Conservation (phyloP, 164 flowering plant species). For the Magnolia sinica region DNA sequence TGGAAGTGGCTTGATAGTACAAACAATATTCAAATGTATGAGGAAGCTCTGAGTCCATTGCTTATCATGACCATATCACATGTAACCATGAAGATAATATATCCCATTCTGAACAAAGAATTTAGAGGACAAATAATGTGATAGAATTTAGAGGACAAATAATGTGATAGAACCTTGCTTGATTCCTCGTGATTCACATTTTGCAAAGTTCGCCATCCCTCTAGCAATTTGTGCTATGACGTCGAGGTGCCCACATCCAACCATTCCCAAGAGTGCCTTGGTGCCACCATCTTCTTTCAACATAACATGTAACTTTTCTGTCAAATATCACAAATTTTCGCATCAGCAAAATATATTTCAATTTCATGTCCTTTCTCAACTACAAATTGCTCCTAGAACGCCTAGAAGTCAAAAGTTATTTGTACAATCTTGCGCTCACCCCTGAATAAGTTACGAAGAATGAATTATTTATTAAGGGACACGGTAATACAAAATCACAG, state of each 20-base stretch:
- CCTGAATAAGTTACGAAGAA: neutral
- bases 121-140: neutral
- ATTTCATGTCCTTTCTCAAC: neutral
- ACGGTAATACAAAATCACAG: too few relatives aligned
- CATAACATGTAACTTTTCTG: slow-evolving; percentile 63
- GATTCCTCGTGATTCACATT: slow-evolving; percentile 80
- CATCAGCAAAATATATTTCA: slow-evolving; percentile 7
- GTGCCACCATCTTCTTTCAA: slow-evolving; percentile 74
- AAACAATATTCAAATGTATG: too few relatives aligned
- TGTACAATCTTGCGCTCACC: neutral
- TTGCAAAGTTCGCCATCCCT: slow-evolving; percentile 87
- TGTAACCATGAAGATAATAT: neutral
- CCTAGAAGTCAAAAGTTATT: neutral
- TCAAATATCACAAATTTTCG: slow-evolving; percentile 2
- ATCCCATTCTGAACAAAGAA: neutral
- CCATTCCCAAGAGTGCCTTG: slow-evolving; percentile 68
- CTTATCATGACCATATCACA: neutral
- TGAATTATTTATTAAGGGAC: neutral
- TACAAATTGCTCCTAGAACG: neutral
- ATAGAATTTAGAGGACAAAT: slow-evolving; percentile 7
- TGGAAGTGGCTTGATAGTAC: too few relatives aligned
- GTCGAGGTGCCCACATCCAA: slow-evolving; percentile 50
- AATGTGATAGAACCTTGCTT: slow-evolving; percentile 49
- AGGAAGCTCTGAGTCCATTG: neutral
- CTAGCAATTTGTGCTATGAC: slow-evolving; percentile 81